Percentiles rank a stretch among this genome's conserved stretches.
These are phyloP conservation scores for Ganoderma multipileum DNA, from an alignment of 1,284 basidiomycete species.

Conservation along the genomic window DNA sequence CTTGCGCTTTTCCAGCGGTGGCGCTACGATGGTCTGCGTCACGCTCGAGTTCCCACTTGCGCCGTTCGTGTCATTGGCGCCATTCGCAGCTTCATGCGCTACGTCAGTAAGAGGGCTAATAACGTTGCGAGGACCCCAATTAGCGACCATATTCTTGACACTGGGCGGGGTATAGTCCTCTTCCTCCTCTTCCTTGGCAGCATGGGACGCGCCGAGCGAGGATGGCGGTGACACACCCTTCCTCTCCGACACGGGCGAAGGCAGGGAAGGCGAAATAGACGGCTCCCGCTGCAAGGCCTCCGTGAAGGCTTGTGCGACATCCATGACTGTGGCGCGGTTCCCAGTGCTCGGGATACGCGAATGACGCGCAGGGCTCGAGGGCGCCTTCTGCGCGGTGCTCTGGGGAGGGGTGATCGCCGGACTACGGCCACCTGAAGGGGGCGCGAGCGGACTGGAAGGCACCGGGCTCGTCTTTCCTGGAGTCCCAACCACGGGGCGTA, in stretches of 20 bases:
- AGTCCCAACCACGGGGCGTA: conserved; percentile 1
- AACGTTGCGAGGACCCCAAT: conserved; percentile 29
- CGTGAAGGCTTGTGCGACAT: conserved; percentile 69
- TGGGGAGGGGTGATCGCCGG: conserved; percentile 25
- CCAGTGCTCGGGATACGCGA: conserved; percentile 71
- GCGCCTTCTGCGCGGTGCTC: conserved; percentile 28
- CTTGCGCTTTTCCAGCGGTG: conserved; percentile 57
- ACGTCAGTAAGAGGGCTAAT: conserved; percentile 11
- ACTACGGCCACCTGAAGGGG: conserved; percentile 14
- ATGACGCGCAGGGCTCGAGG: conserved; percentile 45
- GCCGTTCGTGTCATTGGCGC: conserved; percentile 3
- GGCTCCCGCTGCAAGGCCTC: conserved; percentile 37
- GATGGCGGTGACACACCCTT: conserved; percentile 15
- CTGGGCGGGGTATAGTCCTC: conserved; percentile 26
- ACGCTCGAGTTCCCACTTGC: neutral
- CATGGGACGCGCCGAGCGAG: conserved; percentile 5
- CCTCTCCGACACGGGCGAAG: conserved; percentile 12
- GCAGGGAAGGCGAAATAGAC: conserved; percentile 5
- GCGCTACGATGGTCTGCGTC: conserved; percentile 15
- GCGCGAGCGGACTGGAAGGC: conserved; percentile 19
- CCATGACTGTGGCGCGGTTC: conserved; percentile 76
- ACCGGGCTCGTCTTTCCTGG: conserved; percentile 19
- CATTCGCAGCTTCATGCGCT: conserved; percentile 8
- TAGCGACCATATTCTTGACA: conserved; percentile 36
- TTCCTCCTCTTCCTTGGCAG: conserved; percentile 23